Base-by-base conservation (phyloP, 768 basidiomycete species). In the Boletellus ananas region DNA sequence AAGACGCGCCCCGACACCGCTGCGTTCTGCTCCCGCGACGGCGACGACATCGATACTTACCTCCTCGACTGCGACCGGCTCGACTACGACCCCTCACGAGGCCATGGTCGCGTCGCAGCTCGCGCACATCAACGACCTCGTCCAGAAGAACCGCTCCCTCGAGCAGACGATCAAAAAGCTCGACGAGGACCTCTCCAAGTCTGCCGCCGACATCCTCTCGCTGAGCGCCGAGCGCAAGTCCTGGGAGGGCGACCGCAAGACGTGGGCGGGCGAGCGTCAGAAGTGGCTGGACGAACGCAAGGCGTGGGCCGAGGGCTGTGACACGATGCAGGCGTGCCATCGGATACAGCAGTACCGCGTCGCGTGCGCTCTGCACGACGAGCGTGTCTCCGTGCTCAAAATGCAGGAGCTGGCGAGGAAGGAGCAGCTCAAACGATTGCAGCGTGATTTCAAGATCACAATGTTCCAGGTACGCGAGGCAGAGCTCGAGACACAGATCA, bases 51-150 rank as follows among this genome's bases (percentile, higher is more conserved):
- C 62, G 4, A 56, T 65, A 34, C 57, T 62, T 9, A 60, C 65
- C 1, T 67, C 64, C 2, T 42, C 60, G 8, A 65, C 64, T 1
- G 60, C 60, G 34, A 67, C 64, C 3, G 65, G 64, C 12, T 65
- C 64, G 29, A 65, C 53, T 8, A 37, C 65, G 38, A 65, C 67
- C 47, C 75, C 67, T 33, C 65, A 65, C 36, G 72, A 72, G 27
- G 74, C 81, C 20, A 72, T 86, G 58, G 79, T 80, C 54, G 73
- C 80, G 21, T 76, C 82, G 4, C 79, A 84, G 62, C 81, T 81
- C 51, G 67, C 74, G 3, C 86, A 89, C 62, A 87, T 90, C 43
- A 77, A 84, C 43, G 85, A 90, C 37, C 79, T 90, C 45, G 84
- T 87, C 3, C 79, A 84, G 55, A 75, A 81, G 54, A 85, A 79